These are phyloP conservation scores for Cercospora brassicicola DNA, from an alignment of 2,329 filamentous ascomycete species.

Conservation along the genomic window DNA sequence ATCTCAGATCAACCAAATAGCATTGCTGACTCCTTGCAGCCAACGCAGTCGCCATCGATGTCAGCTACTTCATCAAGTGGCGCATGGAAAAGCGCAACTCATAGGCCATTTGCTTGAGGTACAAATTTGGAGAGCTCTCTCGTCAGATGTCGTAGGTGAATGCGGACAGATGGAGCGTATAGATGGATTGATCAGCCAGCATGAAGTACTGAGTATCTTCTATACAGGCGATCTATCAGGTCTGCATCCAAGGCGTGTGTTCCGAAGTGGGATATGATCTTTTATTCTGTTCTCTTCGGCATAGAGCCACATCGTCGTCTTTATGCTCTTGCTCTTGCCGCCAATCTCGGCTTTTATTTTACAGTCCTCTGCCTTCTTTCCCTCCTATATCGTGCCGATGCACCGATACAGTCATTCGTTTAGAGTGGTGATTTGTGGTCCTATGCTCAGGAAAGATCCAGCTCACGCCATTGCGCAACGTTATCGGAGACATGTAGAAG, in stretches of 20 bases:
- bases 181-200: background rate
- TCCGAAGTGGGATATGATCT: background rate
- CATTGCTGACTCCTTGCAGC: conserved; percentile 38
- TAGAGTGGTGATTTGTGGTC: conserved; percentile 1
- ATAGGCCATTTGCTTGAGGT: background rate
- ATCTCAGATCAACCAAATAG: background rate
- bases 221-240: background rate
- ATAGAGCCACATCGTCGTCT: background rate
- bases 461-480: background rate
- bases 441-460: background rate
- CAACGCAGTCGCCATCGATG: conserved; percentile 67
- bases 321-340: background rate
- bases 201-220: background rate
- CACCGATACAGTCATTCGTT: background rate
- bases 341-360: background rate
- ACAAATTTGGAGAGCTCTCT: background rate
- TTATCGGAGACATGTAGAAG: background rate
- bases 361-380: background rate
- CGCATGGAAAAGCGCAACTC: conserved; percentile 35
- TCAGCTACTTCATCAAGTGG: conserved; percentile 67
- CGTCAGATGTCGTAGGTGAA: background rate
- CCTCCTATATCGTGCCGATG: background rate
- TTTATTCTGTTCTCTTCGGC: background rate
- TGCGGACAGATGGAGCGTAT: background rate
- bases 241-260: background rate